Evolutionary conservation across 495 filamentous ascomycete genomes (phyloP).

Genomic region (Cairneyella variabilis): DNA sequence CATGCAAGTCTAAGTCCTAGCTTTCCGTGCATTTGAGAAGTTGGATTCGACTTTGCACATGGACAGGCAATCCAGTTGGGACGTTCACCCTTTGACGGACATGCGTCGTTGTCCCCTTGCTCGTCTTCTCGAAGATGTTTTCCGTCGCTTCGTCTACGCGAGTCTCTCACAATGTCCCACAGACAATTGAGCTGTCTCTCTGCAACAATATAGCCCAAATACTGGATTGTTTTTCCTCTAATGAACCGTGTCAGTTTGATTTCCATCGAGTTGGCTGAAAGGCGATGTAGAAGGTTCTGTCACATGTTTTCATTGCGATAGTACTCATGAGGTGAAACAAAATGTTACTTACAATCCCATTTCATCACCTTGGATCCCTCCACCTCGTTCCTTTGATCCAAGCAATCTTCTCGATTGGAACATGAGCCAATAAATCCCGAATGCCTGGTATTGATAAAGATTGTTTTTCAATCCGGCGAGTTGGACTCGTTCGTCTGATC

Average conservation of each 20-base stretch:
- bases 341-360: no score
- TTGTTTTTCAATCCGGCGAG: background rate
- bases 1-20: slow-evolving; percentile 3
- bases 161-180: slow-evolving; percentile 4
- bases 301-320: no score
- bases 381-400: slow-evolving; percentile 1
- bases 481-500: background rate
- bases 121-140: slow-evolving; percentile 1
- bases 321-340: no score
- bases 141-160: background rate
- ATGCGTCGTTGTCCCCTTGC: background rate
- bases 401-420: background rate
- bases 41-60: slow-evolving; percentile 4
- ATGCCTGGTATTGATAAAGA: slow-evolving; percentile 12
- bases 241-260: no score
- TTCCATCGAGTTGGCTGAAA: no score
- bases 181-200: slow-evolving; percentile 14
- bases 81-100: background rate
- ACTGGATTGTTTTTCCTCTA: slow-evolving; percentile 10
- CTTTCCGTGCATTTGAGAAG: slow-evolving; percentile 6
- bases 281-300: no score
- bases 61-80: slow-evolving; percentile 16
- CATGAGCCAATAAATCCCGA: slow-evolving; percentile 15
- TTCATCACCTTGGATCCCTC: slow-evolving; percentile 8
- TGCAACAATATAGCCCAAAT: slow-evolving; percentile 4